phyloP scores from a whole-genome alignment of 768 basidiomycete species.

The Mycena pura region DNA sequence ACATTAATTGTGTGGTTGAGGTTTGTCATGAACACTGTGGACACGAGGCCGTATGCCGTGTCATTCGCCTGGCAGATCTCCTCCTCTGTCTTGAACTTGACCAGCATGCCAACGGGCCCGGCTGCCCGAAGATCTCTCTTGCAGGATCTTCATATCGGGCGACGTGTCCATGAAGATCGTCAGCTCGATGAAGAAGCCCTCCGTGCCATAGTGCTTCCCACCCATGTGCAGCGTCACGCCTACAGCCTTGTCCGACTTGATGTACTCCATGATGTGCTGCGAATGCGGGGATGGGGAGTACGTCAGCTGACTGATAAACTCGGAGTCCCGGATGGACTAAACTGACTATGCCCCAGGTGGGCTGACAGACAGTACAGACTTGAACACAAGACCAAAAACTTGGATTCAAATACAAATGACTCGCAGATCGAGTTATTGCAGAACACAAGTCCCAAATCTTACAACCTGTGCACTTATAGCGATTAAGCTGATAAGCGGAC shows the following conservation, averaged over 20 bases:
- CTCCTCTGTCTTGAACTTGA: constrained; percentile 66
- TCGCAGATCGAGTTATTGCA: too few relatives aligned
- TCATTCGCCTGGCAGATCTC: constrained; percentile 76
- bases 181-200: constrained; percentile 72
- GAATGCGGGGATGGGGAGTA: too few relatives aligned
- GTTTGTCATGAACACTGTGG: constrained; percentile 76
- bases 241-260: constrained; percentile 72
- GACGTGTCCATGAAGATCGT: constrained; percentile 76
- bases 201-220: constrained; percentile 58
- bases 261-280: constrained; percentile 80
- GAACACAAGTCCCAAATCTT: too few relatives aligned
- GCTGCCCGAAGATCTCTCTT: constrained; percentile 84
- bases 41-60: constrained; percentile 79
- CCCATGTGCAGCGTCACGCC: constrained; percentile 75
- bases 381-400: too few relatives aligned
- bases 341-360: too few relatives aligned
- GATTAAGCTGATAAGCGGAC: too few relatives aligned
- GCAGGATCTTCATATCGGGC: constrained; percentile 76
- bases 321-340: too few relatives aligned
- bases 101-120: constrained; percentile 78
- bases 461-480: too few relatives aligned
- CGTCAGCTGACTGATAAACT: too few relatives aligned
- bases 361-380: too few relatives aligned
- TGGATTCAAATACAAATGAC: too few relatives aligned
- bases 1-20: constrained; percentile 67